phyloP scores from a whole-genome alignment of 2,329 filamentous ascomycete species.

The Colletotrichum sidae region DNA sequence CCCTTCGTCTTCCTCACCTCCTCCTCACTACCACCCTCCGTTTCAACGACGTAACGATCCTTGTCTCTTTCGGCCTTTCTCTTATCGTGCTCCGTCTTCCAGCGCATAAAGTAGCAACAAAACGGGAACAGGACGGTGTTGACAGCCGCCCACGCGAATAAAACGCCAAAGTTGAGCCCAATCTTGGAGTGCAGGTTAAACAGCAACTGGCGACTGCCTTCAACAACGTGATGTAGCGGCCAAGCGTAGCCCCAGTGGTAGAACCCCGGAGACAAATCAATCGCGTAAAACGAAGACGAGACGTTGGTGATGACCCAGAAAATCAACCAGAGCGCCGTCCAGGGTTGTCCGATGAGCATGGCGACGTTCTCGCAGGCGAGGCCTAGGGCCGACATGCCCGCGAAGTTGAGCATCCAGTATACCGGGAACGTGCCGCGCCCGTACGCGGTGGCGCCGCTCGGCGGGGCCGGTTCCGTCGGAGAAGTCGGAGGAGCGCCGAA shows the following conservation, averaged over 20 bases:
- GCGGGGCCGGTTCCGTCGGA: conserved; percentile 52
- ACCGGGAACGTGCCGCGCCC: conserved; percentile 69
- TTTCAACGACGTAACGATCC: conserved; percentile 43
- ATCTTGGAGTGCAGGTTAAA: conserved; percentile 70
- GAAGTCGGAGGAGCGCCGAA: conserved; percentile 62
- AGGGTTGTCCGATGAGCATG: conserved; percentile 71
- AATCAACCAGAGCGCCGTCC: conserved; percentile 71
- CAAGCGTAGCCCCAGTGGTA: conserved; percentile 73
- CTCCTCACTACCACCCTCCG: conserved; percentile 40
- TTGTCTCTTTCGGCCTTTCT: conserved; percentile 41
- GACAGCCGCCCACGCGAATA: conserved; percentile 68
- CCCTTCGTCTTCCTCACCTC: conserved; percentile 45
- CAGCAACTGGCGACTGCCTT: conserved; percentile 68
- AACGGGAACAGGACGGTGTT: conserved; percentile 66
- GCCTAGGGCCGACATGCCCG: conserved; percentile 72
- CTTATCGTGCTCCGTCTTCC: conserved; percentile 50
- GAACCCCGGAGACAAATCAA: conserved; percentile 69
- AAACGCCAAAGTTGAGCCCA: conserved; percentile 69
- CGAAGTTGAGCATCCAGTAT: conserved; percentile 73
- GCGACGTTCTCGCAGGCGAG: conserved; percentile 74
- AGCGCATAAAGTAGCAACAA: conserved; percentile 55
- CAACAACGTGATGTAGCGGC: conserved; percentile 72
- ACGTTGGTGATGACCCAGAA: conserved; percentile 78
- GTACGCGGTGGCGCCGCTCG: conserved; percentile 64
- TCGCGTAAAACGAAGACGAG: conserved; percentile 67